Evolutionary conservation across 2,329 filamentous ascomycete species (phyloP), one percentile per base, ranked within the genome.

Genomic region (Apiospora aurea): DNA sequence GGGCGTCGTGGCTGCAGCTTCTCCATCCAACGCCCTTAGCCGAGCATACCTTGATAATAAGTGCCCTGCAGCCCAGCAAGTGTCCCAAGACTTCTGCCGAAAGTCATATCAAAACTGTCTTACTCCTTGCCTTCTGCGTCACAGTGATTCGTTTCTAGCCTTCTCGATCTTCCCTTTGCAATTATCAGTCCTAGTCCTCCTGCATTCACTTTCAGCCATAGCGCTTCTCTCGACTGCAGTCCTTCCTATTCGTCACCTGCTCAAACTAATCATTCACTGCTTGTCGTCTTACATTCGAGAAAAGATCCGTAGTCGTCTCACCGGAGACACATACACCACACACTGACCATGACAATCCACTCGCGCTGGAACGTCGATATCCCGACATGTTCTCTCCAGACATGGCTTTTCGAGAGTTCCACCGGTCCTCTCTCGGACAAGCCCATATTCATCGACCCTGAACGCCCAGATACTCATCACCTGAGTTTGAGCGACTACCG

Each of bases 401-500:
- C 85, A 80, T 90, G 87, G 85, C 84, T 90, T 11, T 89, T 90
- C 71, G 86, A 84, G 24, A 86, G 86, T 2, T 82, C 84, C 1
- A 83, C 79, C 51, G 83, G 78, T 7, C 79, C 82, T 8, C 80
- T 90, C 7, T 76, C 83, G 1, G 81, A 87, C 68, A 81, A 79
- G 66, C 82, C 83, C 70, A 81, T 83, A 47, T 89, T 91, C 76
- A 84, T 94, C 69, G 93, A 95, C 76, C 89, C 92, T 11, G 87
- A 89, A 47, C 84, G 87, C 1, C 92, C 94, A 1, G 88, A 93
- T 8, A 91, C 88, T 11, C 90, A 92, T 76, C 90, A 87, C 75
- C 84, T 96, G 51, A 93, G 91, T 4, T 84, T 88, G 51, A 79
- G 86, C 74, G 86, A 88, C 73, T 93, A 92, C 80, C 91, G 93